phyloP scores from a whole-genome alignment of 2,329 filamentous ascomycete species.

The Botryotinia narcissicola region DNA sequence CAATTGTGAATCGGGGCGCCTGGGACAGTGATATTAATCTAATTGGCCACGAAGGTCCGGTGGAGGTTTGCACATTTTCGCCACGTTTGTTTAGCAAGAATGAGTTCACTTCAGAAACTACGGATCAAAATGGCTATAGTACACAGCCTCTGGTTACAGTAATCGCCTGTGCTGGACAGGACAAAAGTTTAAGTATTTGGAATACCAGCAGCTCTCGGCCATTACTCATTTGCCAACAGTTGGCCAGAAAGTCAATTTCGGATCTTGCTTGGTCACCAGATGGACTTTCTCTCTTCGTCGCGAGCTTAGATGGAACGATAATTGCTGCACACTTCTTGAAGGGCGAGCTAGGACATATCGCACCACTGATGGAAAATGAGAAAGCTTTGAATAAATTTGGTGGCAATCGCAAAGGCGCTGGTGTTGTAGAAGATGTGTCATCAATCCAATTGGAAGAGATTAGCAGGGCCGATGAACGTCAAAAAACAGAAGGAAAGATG shows the following conservation, averaged over 20 bases:
- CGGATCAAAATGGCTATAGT: slow-evolving; percentile 48
- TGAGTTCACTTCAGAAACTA: slow-evolving; percentile 52
- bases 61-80: slow-evolving; percentile 96
- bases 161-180: slow-evolving; percentile 93
- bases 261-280: slow-evolving; percentile 94
- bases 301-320: slow-evolving; percentile 86
- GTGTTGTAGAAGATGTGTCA: slow-evolving; percentile 89
- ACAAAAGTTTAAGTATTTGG: slow-evolving; percentile 96
- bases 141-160: slow-evolving; percentile 71
- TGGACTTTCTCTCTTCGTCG: slow-evolving; percentile 80
- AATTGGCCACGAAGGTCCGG: slow-evolving; percentile 94
- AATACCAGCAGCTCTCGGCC: slow-evolving; percentile 94
- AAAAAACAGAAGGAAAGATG: slow-evolving; percentile 91
- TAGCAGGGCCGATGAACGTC: slow-evolving; percentile 87
- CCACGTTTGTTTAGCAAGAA: slow-evolving; percentile 81
- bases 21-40: slow-evolving; percentile 98
- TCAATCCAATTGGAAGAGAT: slow-evolving; percentile 83
- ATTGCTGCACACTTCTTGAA: slow-evolving; percentile 77
- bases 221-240: slow-evolving; percentile 83
- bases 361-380: slow-evolving; percentile 83
- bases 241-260: slow-evolving; percentile 87
- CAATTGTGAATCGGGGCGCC: slow-evolving; percentile 84
- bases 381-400: slow-evolving; percentile 92
- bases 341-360: slow-evolving; percentile 87
- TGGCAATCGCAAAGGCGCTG: slow-evolving; percentile 80